phyloP scores from a whole-genome alignment of 257 asterid species.

The Oldenlandia corymbosa region DNA sequence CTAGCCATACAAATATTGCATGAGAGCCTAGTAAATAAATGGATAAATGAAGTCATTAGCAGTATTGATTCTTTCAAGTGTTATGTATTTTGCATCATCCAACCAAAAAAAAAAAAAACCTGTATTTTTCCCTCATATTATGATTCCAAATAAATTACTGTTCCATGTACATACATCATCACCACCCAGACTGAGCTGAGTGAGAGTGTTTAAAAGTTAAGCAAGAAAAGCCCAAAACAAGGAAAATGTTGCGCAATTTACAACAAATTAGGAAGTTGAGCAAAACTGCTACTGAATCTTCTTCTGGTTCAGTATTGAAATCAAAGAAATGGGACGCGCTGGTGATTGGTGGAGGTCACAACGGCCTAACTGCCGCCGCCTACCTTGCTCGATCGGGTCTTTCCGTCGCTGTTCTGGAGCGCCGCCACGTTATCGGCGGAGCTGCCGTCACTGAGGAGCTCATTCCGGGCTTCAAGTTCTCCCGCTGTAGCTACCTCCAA shows the following conservation, averaged over 20 bases:
- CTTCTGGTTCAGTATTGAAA: constrained; percentile 26
- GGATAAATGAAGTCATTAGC: too few relatives aligned
- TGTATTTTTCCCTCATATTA: too few relatives aligned
- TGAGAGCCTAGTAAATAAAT: too few relatives aligned
- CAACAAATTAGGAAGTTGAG: constrained; percentile 37
- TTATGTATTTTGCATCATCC: too few relatives aligned
- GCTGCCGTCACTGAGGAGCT: constrained; percentile 97
- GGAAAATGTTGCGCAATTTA: constrained; percentile 37
- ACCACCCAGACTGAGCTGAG: not conserved
- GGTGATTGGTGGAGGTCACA: constrained; percentile 92
- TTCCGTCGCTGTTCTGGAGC: constrained; percentile 94
- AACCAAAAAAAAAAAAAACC: too few relatives aligned
- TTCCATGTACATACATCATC: too few relatives aligned
- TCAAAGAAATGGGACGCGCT: constrained; percentile 79
- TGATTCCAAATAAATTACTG: too few relatives aligned
- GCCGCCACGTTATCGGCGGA: constrained; percentile 94
- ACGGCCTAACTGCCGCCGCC: constrained; percentile 95
- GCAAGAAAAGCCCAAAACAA: too few relatives aligned
- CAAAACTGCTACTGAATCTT: constrained; percentile 23
- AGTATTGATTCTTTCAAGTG: too few relatives aligned
- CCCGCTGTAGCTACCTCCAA: constrained; percentile 96
- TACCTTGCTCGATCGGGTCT: constrained; percentile 93
- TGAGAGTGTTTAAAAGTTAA: not conserved
- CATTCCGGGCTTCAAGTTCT: constrained; percentile 87
- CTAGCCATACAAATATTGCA: too few relatives aligned